Evolutionary conservation across 345 rosid species (phyloP).

Genomic region (Salix suchowensis): DNA sequence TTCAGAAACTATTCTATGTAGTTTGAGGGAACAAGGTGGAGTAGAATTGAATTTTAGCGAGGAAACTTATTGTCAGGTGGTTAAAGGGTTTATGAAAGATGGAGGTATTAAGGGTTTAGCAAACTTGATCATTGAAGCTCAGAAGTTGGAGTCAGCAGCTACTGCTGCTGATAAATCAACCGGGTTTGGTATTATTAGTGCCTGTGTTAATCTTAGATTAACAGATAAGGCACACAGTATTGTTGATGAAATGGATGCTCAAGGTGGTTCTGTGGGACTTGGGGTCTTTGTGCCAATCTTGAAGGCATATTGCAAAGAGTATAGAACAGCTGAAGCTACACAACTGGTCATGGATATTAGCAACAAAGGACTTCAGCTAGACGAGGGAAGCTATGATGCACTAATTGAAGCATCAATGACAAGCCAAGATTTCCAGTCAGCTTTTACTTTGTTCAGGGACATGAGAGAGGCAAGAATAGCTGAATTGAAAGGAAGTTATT

Average conservation of each 20-base stretch:
- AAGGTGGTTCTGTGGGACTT: conserved; percentile 58
- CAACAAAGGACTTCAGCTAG: conserved; percentile 65
- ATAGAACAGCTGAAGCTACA: conserved; percentile 84
- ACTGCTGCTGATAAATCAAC: conserved; percentile 39
- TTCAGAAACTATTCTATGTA: conserved; percentile 34
- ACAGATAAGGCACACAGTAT: conserved; percentile 81
- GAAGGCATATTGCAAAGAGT: conserved; percentile 77
- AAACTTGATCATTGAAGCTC: conserved; percentile 64
- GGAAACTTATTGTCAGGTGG: conserved; percentile 58
- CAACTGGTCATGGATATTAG: conserved; percentile 78
- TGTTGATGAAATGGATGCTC: conserved; percentile 74
- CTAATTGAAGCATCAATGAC: conserved; percentile 89
- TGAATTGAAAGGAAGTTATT: conserved; percentile 71
- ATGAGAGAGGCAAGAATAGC: conserved; percentile 67
- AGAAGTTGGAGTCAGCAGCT: conserved; percentile 49
- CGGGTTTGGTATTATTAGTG: conserved; percentile 70
- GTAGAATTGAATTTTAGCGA: conserved; percentile 35
- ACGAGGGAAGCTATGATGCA: conserved; percentile 48
- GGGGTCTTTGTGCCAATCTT: conserved; percentile 82
- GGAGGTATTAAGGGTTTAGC: conserved; percentile 63
- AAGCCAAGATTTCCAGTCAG: conserved; percentile 84
- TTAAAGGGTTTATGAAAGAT: conserved; percentile 59
- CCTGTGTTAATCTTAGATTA: conserved; percentile 67
- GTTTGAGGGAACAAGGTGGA: conserved; percentile 36
- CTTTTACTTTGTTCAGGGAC: conserved; percentile 82